These are phyloP conservation scores for Metschnikowia matae DNA, from an alignment of 805 yeast species.

Conservation along the genomic window DNA sequence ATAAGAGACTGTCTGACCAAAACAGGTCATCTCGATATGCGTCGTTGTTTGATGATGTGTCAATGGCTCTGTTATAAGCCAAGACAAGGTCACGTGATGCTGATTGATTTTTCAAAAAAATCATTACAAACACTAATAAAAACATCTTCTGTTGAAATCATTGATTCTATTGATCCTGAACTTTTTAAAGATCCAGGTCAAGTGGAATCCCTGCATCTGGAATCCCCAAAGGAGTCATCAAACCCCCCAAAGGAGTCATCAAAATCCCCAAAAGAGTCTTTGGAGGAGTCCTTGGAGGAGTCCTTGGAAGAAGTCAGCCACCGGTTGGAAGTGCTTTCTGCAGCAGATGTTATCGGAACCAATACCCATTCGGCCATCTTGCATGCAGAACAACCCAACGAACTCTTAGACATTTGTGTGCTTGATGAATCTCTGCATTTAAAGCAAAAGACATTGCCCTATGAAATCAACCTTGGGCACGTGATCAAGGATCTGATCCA, in stretches of 20 bases:
- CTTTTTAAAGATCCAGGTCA: neutral
- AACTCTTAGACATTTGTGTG: conserved; percentile 30
- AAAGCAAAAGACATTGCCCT: conserved; percentile 29
- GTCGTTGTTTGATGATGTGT: conserved; percentile 43
- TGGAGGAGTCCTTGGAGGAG: too few species aligned
- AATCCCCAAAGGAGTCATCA: too few species aligned
- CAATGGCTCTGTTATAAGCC: conserved; percentile 35
- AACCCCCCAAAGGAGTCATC: too few species aligned
- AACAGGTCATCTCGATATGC: conserved; percentile 36
- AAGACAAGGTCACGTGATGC: neutral
- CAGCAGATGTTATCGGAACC: conserved; percentile 26
- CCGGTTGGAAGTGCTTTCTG: conserved; percentile 24
- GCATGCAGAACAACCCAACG: conserved; percentile 29
- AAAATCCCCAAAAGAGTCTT: too few species aligned
- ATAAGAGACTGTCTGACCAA: conserved; percentile 16
- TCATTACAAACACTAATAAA: too few species aligned
- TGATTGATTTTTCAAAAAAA: neutral
- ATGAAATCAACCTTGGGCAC: conserved; percentile 35
- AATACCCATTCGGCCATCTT: conserved; percentile 25
- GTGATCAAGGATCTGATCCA: conserved; percentile 7
- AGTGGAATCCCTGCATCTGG: too few species aligned
- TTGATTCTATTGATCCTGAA: neutral
- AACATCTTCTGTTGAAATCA: too few species aligned
- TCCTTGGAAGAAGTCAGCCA: neutral
- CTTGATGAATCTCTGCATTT: conserved; percentile 31